Conservation (phyloP, 2,329 filamentous ascomycete genomes). For the Arthrobotrys entomopaga region DNA sequence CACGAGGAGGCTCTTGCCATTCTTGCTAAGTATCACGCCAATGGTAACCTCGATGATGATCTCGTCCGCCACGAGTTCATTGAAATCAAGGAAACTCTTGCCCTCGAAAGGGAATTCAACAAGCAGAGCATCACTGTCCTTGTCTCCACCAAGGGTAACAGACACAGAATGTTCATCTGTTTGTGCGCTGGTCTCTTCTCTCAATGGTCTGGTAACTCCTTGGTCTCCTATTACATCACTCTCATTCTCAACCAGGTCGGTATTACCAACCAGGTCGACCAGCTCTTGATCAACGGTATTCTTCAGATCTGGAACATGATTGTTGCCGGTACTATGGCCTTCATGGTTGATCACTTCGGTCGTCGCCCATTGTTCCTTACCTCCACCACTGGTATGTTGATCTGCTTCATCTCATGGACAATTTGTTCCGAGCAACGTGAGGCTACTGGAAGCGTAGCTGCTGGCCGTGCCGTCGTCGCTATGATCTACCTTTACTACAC, state of each 20-base stretch:
- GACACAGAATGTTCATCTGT: constrained; percentile 68
- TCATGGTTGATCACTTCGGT: constrained; percentile 59
- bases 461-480: constrained; percentile 59
- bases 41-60: constrained; percentile 62
- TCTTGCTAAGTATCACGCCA: constrained; percentile 62
- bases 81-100: constrained; percentile 65
- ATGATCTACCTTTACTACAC: constrained; percentile 61
- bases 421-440: constrained; percentile 61
- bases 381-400: constrained; percentile 62
- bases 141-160: constrained; percentile 67
- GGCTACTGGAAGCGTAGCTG: constrained; percentile 56
- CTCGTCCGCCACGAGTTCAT: constrained; percentile 63
- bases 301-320: constrained; percentile 59
- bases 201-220: constrained; percentile 69
- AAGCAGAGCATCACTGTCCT: constrained; percentile 65
- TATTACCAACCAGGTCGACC: constrained; percentile 53
- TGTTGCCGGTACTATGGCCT: constrained; percentile 58
- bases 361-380: constrained; percentile 63
- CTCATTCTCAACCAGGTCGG: constrained; percentile 60
- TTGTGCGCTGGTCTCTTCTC: constrained; percentile 68
- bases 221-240: constrained; percentile 63
- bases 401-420: constrained; percentile 63
- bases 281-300: constrained; percentile 65
- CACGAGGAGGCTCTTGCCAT: constrained; percentile 61
- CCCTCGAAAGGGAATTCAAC: constrained; percentile 65